Percentiles rank a stretch among this genome's conserved stretches.
Conservation (phyloP, 2,329 filamentous ascomycete species). For the Emmonsiellopsis sp. region DNA sequence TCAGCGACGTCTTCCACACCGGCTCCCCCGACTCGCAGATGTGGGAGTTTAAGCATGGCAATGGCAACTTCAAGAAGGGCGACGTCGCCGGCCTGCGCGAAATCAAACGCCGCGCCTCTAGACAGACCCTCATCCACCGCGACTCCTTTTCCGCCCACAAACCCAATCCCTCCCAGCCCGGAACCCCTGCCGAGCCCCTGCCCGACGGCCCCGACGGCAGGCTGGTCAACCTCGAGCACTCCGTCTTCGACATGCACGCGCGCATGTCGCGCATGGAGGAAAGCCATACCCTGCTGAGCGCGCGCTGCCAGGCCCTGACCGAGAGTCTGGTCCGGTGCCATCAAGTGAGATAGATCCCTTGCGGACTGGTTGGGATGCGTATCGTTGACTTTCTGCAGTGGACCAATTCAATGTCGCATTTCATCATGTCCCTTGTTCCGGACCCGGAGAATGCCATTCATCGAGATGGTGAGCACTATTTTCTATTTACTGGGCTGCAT, state of each 20-base stretch:
- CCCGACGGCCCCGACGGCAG: conserved; percentile 64
- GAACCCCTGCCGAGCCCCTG: conserved; percentile 74
- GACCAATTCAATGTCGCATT: conserved; percentile 74
- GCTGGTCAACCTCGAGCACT: conserved; percentile 67
- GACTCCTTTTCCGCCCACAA: conserved; percentile 79
- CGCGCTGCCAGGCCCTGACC: conserved; percentile 71
- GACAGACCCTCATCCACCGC: conserved; percentile 85
- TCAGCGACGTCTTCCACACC: conserved; percentile 96
- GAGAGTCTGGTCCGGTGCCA: conserved; percentile 69
- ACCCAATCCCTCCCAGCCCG: conserved; percentile 63
- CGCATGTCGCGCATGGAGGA: conserved; percentile 78
- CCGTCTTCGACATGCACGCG: conserved; percentile 66
- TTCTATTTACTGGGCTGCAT: background rate
- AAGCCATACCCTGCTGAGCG: conserved; percentile 64
- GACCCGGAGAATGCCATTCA: conserved; percentile 67
- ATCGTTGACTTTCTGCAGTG: conserved; percentile 42
- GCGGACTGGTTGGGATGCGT: background rate
- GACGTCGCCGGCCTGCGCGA: conserved; percentile 85
- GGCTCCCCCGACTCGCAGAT: conserved; percentile 85
- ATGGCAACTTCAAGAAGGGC: conserved; percentile 91
- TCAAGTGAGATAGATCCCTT: conserved; percentile 39
- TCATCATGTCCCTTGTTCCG: conserved; percentile 63
- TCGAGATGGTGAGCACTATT: conserved; percentile 60
- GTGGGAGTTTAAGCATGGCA: conserved; percentile 98
- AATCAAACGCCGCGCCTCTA: conserved; percentile 88